A percentile compares a stretch with the other conserved stretches of the same genome.
phyloP scores from a whole-genome alignment of 176 grass and related monocot genomes.

The Triticum dicoccoides region DNA sequence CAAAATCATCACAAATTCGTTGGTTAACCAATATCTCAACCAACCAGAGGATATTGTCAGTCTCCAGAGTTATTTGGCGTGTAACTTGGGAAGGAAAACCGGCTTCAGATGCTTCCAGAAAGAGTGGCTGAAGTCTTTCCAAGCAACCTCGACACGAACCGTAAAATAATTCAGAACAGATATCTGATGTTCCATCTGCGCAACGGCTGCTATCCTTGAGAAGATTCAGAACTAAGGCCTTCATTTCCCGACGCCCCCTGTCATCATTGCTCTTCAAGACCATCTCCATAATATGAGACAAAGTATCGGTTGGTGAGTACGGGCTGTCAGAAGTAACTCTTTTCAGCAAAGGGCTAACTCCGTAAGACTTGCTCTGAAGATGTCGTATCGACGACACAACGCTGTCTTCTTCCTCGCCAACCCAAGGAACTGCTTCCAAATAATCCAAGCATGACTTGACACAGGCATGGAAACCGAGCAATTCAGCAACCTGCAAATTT shows the following conservation, averaged over 20 bases:
- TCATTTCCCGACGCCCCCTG: slow-evolving; percentile 73
- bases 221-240: slow-evolving; percentile 74
- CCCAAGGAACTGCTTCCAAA: slow-evolving; percentile 87
- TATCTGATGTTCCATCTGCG: slow-evolving; percentile 42
- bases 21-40: slow-evolving; percentile 67
- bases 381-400: slow-evolving; percentile 56
- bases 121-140: slow-evolving; percentile 44
- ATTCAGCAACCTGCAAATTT: slow-evolving; percentile 62
- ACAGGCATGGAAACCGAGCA: slow-evolving; percentile 56
- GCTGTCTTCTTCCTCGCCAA: slow-evolving; percentile 67
- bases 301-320: slow-evolving; percentile 48
- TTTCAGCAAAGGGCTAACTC: slow-evolving; percentile 55
- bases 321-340: slow-evolving; percentile 58
- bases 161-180: slow-evolving; percentile 53
- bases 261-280: slow-evolving; percentile 78
- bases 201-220: slow-evolving; percentile 60
- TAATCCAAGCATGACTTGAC: slow-evolving; percentile 84
- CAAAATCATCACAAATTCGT: slow-evolving; percentile 56
- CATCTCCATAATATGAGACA: slow-evolving; percentile 65
- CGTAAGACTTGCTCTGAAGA: slow-evolving; percentile 53
- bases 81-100: slow-evolving; percentile 37
- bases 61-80: slow-evolving; percentile 59
- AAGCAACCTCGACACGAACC: slow-evolving; percentile 56
- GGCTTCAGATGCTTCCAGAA: slow-evolving; percentile 45
- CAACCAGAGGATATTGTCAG: slow-evolving; percentile 87